These are phyloP conservation scores for Chloris gayana DNA, from an alignment of 176 grass and related monocot species.

Conservation along the genomic window DNA sequence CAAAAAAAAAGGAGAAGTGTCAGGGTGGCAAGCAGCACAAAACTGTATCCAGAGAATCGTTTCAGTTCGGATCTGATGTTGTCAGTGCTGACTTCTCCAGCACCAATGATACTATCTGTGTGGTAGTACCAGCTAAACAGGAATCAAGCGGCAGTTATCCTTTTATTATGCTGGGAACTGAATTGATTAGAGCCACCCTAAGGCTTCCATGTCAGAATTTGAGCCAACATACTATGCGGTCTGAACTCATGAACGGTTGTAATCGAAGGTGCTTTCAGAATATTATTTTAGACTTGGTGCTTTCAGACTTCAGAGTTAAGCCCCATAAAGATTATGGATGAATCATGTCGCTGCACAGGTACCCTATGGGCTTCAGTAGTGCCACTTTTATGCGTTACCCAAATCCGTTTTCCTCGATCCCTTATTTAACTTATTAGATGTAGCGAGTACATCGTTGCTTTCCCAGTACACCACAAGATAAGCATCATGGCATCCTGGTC, in stretches of 20 bases:
- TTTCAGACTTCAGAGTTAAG: background rate
- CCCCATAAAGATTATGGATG: background rate
- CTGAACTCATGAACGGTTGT: background rate
- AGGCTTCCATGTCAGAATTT: no score
- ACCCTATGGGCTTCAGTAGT: background rate
- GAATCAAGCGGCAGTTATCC: background rate
- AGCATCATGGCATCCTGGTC: background rate
- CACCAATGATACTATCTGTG: background rate
- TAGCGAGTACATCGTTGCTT: background rate
- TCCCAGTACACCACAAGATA: background rate
- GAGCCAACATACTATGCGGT: background rate
- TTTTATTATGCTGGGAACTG: background rate
- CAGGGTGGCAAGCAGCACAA: background rate
- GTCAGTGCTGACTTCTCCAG: background rate
- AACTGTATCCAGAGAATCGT: background rate
- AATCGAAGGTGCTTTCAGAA: background rate
- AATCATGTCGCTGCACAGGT: background rate
- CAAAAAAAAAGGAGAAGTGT: no score
- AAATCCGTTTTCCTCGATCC: no score
- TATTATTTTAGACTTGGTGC: no score
- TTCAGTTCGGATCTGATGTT: background rate
- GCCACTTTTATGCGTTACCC: background rate
- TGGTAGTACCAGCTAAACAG: background rate
- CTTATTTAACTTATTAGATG: background rate
- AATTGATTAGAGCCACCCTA: background rate